Evolutionary conservation across 73 alveolate genomes (phyloP).

Genomic region (Paraurostyla sp.): DNA sequence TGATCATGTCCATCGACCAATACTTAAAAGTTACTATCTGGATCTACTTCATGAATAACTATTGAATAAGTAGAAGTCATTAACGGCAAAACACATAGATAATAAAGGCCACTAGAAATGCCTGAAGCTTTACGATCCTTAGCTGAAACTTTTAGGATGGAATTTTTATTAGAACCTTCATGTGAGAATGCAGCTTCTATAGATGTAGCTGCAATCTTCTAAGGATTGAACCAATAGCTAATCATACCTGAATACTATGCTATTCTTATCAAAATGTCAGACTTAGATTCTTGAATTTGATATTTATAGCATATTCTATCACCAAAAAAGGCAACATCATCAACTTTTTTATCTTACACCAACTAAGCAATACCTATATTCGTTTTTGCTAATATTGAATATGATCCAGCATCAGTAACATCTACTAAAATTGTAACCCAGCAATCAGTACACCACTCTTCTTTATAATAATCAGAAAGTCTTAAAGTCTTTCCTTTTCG

Average conservation of each 20-base stretch:
- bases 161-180: slow-evolving; percentile 11
- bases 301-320: slow-evolving; percentile 36
- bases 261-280: neutral
- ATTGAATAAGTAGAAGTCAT: slow-evolving; percentile 53
- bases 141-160: neutral
- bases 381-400: slow-evolving; percentile 7
- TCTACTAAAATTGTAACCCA: slow-evolving; percentile 18
- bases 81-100: neutral
- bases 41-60: neutral
- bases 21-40: neutral
- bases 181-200: neutral
- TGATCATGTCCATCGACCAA: neutral
- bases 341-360: neutral
- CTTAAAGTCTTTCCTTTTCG: slow-evolving; percentile 35
- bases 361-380: neutral
- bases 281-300: neutral
- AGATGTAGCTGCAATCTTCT: neutral
- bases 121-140: neutral
- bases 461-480: neutral
- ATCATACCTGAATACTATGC: slow-evolving; percentile 38
- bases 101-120: neutral
- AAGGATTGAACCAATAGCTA: slow-evolving; percentile 1
- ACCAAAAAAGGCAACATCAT: slow-evolving; percentile 38
- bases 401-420: slow-evolving; percentile 26
- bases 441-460: slow-evolving; percentile 62